Evolutionary conservation across 495 filamentous ascomycete species (phyloP).

Genomic region (Monascus purpureus): DNA sequence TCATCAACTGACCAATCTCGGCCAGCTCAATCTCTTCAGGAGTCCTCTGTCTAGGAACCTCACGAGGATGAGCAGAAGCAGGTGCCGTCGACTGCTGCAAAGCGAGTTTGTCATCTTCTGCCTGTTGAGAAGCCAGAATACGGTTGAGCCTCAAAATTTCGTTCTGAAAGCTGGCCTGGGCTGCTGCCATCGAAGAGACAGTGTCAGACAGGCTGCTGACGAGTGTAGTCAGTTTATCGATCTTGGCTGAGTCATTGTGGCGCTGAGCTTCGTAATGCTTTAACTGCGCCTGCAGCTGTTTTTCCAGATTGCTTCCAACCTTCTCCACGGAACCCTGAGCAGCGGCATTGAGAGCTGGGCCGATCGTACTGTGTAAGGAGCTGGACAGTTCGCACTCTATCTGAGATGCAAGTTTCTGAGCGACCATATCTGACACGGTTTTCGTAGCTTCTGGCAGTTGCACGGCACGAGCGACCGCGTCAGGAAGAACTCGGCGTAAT

Average conservation of each 20-base stretch:
- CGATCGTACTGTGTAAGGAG: conserved; percentile 44
- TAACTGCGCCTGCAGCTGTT: conserved; percentile 46
- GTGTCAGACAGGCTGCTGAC: conserved; percentile 59
- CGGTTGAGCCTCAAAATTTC: conserved; percentile 42
- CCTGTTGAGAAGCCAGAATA: conserved; percentile 5
- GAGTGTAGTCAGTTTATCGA: conserved; percentile 65
- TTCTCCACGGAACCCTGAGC: conserved; percentile 44
- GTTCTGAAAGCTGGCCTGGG: conserved; percentile 48
- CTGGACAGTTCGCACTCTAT: conserved; percentile 55
- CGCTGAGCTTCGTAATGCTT: conserved; percentile 55
- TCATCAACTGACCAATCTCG: conserved; percentile 50
- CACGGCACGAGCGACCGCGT: conserved; percentile 44
- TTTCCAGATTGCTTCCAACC: conserved; percentile 50
- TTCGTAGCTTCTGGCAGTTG: conserved; percentile 56
- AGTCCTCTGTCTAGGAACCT: conserved; percentile 29
- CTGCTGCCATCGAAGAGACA: conserved; percentile 53
- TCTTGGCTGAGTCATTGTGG: conserved; percentile 57
- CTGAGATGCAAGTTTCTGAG: conserved; percentile 46
- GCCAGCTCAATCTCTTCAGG: conserved; percentile 53
- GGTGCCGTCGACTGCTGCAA: conserved; percentile 8
- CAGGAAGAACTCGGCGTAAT: conserved; percentile 40
- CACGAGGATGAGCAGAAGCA: conserved; percentile 16
- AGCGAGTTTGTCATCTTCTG: conserved; percentile 3
- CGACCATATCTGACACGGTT: conserved; percentile 54
- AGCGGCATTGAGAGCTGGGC: conserved; percentile 50